phyloP scores from a whole-genome alignment of 2,329 filamentous ascomycete species.

The Aspergillus floridensis region DNA sequence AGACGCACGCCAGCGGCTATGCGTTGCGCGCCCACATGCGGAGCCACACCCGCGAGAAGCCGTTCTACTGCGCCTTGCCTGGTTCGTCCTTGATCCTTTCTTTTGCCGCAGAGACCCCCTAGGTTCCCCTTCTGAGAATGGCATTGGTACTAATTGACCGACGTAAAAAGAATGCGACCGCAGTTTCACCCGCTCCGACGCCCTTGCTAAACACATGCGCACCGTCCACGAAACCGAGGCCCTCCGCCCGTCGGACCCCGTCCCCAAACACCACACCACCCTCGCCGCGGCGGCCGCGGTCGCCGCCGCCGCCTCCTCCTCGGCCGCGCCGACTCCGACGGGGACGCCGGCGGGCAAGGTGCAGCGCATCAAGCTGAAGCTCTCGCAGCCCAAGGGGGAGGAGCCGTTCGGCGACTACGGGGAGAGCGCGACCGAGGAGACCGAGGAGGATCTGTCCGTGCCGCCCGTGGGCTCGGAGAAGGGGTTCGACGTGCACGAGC shows the following conservation, averaged over 20 bases:
- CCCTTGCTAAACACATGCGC: constrained; percentile 95
- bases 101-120: too few relatives aligned
- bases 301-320: constrained; percentile 19
- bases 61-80: constrained; percentile 92
- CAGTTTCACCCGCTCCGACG: constrained; percentile 92
- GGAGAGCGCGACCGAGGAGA: constrained; percentile 27
- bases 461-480: constrained; percentile 41
- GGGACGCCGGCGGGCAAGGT: constrained; percentile 33
- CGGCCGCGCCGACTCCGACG: constrained; percentile 26
- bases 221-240: constrained; percentile 97
- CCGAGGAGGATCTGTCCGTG: constrained; percentile 37
- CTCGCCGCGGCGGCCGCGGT: constrained; percentile 26
- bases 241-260: constrained; percentile 63
- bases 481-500: constrained; percentile 45
- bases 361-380: constrained; percentile 44
- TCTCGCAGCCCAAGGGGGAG: constrained; percentile 34
- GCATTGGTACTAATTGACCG: not conserved
- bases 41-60: constrained; percentile 96
- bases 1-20: constrained; percentile 92
- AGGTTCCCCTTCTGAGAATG: not conserved
- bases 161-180: constrained; percentile 78
- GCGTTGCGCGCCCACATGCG: constrained; percentile 96
- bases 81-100: constrained; percentile 51
- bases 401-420: constrained; percentile 25
- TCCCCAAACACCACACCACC: constrained; percentile 38